Conservation (phyloP, 768 basidiomycete species). For the Kondoa subrosea region DNA sequence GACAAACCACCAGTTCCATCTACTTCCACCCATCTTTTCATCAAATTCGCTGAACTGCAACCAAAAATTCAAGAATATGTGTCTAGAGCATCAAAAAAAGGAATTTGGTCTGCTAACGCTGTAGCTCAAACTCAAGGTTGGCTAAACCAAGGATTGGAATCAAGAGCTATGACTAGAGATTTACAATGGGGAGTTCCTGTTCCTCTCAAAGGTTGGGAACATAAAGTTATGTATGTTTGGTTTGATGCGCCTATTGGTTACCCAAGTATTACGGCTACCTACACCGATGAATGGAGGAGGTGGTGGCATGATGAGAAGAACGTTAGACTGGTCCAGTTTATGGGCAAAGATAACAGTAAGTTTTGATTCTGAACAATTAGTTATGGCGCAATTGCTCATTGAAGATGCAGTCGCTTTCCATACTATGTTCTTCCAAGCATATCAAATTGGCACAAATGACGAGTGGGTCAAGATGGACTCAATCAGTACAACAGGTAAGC, state of each 20-base stretch:
- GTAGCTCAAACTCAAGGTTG: slow-evolving; percentile 80
- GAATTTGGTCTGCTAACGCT: slow-evolving; percentile 86
- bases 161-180: slow-evolving; percentile 84
- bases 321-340: slow-evolving; percentile 89
- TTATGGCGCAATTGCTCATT: neutral
- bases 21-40: slow-evolving; percentile 80
- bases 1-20: slow-evolving; percentile 57
- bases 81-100: slow-evolving; percentile 53
- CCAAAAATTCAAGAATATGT: slow-evolving; percentile 75
- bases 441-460: slow-evolving; percentile 71
- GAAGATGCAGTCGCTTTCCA: slow-evolving; percentile 65
- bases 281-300: slow-evolving; percentile 80
- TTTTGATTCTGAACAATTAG: no score
- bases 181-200: slow-evolving; percentile 92
- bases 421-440: slow-evolving; percentile 81
- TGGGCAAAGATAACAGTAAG: slow-evolving; percentile 80
- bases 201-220: slow-evolving; percentile 70
- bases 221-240: slow-evolving; percentile 97
- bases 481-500: slow-evolving; percentile 77
- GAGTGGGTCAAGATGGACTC: slow-evolving; percentile 89
- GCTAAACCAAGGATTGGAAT: slow-evolving; percentile 63
- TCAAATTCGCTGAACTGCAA: slow-evolving; percentile 69
- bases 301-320: slow-evolving; percentile 93
- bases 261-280: slow-evolving; percentile 87
- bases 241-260: slow-evolving; percentile 96